Conservation (phyloP, 2,329 filamentous ascomycete species). For the Neocucurbitaria cava region DNA sequence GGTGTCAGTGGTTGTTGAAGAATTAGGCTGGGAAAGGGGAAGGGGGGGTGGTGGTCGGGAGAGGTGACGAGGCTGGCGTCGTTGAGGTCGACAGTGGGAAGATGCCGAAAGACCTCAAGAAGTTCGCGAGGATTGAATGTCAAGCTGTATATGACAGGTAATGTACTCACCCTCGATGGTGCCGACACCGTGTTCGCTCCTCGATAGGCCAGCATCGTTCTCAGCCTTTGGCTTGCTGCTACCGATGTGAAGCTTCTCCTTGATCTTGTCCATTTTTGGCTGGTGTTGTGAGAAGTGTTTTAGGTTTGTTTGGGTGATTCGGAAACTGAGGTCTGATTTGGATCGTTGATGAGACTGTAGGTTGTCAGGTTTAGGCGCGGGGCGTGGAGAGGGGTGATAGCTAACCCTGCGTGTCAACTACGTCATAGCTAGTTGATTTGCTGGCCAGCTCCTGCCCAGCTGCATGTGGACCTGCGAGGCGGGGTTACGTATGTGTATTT, state of each 20-base stretch:
- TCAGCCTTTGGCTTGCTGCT: constrained; percentile 41
- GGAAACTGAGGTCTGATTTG: not conserved
- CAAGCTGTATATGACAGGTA: constrained; percentile 1
- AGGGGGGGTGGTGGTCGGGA: not conserved
- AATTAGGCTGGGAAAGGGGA: not conserved
- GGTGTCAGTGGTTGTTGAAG: not conserved
- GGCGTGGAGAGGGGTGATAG: constrained; percentile 17
- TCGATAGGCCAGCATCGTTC: constrained; percentile 14
- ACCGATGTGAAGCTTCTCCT: constrained; percentile 46
- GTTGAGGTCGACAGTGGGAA: not conserved
- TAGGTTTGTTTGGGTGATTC: not conserved
- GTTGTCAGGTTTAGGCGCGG: constrained; percentile 10
- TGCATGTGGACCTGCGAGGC: constrained; percentile 12
- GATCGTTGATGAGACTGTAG: constrained; percentile 6
- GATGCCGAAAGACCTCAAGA: not conserved
- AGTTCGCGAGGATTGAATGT: not conserved
- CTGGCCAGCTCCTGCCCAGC: constrained; percentile 8
- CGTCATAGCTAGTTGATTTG: constrained; percentile 19
- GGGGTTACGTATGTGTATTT: constrained; percentile 6
- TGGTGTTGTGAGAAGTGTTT: not conserved
- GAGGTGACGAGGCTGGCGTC: not conserved
- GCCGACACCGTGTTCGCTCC: constrained; percentile 21
- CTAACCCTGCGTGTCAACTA: constrained; percentile 22
- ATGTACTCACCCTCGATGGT: constrained; percentile 27
- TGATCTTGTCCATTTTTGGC: constrained; percentile 43